These are phyloP conservation scores for Tricholoma sp. DNA, from an alignment of 768 basidiomycete genomes.

Conservation along the genomic window DNA sequence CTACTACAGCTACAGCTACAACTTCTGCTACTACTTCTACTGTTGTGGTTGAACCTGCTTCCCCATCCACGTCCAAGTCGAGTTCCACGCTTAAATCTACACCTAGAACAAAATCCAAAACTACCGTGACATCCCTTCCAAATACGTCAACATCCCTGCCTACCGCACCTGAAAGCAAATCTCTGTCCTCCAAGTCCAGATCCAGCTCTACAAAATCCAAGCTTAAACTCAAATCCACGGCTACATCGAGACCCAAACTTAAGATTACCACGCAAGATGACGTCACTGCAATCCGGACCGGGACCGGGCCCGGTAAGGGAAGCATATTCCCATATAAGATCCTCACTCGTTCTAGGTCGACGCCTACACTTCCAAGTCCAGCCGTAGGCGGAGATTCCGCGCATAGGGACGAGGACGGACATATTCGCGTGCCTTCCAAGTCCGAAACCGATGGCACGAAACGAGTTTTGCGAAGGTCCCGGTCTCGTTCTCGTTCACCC, in stretches of 20 bases:
- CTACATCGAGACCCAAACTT: background rate
- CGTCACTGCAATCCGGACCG: slow-evolving; percentile 23
- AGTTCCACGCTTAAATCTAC: slow-evolving; percentile 2
- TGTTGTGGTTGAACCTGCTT: background rate
- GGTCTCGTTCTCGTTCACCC: too few relatives aligned
- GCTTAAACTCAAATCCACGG: background rate
- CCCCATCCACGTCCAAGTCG: slow-evolving; percentile 4
- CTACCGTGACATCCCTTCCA: slow-evolving; percentile 6
- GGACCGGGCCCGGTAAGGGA: background rate
- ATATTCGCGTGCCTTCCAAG: too few relatives aligned
- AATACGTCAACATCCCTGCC: slow-evolving; percentile 1
- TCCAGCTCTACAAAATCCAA: background rate
- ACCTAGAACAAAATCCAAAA: slow-evolving; percentile 9
- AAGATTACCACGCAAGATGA: slow-evolving; percentile 1
- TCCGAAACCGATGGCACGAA: too few relatives aligned
- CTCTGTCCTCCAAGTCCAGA: background rate
- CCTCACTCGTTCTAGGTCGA: slow-evolving; percentile 29
- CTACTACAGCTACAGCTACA: too few relatives aligned
- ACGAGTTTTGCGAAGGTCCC: too few relatives aligned
- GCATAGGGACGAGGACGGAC: too few relatives aligned
- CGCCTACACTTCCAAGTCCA: slow-evolving; percentile 35
- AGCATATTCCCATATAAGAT: background rate
- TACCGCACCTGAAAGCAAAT: slow-evolving; percentile 1
- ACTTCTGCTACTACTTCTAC: background rate
- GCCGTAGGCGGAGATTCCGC: too few relatives aligned